These are phyloP conservation scores for Adansonia grandidieri DNA, from an alignment of 441 rosid genomes.

Conservation along the genomic window DNA sequence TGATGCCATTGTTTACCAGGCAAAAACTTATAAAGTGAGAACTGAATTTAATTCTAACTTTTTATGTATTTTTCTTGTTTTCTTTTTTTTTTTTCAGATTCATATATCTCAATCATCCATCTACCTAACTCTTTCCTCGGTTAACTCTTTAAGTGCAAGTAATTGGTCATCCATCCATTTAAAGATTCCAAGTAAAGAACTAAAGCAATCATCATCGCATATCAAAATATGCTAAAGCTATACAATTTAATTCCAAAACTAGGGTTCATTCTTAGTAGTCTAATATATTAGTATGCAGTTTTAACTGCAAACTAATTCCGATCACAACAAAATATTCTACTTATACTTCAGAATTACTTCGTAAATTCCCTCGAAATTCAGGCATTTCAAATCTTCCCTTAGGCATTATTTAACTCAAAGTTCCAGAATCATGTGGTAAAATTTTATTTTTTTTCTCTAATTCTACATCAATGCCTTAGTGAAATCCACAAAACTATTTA, in stretches of 20 bases:
- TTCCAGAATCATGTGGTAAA: background rate
- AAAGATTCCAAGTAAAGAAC: background rate
- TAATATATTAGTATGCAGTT: no score
- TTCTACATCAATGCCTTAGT: background rate
- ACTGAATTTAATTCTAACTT: background rate
- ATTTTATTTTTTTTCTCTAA: background rate
- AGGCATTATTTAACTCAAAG: background rate
- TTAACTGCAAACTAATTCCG: background rate
- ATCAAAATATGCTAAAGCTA: background rate
- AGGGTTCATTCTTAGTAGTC: no score
- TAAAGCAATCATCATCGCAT: background rate
- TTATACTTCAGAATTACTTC: background rate
- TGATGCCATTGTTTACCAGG: background rate
- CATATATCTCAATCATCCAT: background rate
- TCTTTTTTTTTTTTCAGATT: background rate
- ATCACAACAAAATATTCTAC: background rate
- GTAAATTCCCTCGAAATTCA: background rate
- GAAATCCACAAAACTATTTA: background rate
- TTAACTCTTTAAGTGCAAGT: no score
- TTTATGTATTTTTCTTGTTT: no score
- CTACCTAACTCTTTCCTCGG: background rate
- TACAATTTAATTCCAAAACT: background rate
- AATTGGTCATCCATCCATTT: background rate
- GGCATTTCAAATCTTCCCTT: background rate
- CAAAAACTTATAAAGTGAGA: background rate